A percentile compares a stretch with the other conserved stretches of the same genome.
phyloP scores from a whole-genome alignment of 2,329 filamentous ascomycete species.

The Coniochaeta hoffmannii region DNA sequence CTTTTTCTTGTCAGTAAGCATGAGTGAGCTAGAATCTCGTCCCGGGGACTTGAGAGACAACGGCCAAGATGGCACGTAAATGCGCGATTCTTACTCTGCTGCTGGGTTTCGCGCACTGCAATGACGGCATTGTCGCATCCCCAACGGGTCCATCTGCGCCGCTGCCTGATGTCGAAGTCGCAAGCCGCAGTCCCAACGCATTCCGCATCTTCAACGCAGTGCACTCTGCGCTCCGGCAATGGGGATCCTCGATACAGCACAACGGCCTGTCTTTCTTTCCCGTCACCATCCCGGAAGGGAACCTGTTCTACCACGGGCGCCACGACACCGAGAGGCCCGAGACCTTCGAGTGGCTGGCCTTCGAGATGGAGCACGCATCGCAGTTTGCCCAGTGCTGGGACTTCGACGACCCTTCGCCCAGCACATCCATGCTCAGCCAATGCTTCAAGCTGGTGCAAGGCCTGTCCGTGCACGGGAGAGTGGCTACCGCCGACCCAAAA shows the following conservation, averaged over 20 bases:
- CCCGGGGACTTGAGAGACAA: neutral
- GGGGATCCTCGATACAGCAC: constrained; percentile 64
- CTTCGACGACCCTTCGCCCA: neutral
- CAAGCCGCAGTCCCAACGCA: neutral
- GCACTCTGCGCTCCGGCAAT: constrained; percentile 66
- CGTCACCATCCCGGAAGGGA: constrained; percentile 55
- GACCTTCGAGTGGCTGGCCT: constrained; percentile 64
- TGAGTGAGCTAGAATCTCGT: neutral
- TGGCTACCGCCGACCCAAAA: no score
- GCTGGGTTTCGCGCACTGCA: neutral
- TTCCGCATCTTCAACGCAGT: constrained; percentile 29
- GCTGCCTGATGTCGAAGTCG: neutral
- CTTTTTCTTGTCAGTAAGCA: neutral
- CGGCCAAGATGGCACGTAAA: neutral
- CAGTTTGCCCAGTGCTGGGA: constrained; percentile 42
- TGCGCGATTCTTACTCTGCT: neutral
- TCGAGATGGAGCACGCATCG: constrained; percentile 68
- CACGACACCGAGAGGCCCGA: constrained; percentile 33
- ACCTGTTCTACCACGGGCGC: constrained; percentile 61
- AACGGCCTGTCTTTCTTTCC: constrained; percentile 70
- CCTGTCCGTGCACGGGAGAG: neutral
- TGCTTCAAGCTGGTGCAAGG: neutral
- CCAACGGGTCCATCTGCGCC: neutral
- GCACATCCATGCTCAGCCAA: neutral
- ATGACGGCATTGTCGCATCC: neutral